Percentiles rank a stretch among this genome's conserved stretches.
phyloP scores from a whole-genome alignment of 805 yeast species.

The Kurtzmaniella cleridarum region DNA sequence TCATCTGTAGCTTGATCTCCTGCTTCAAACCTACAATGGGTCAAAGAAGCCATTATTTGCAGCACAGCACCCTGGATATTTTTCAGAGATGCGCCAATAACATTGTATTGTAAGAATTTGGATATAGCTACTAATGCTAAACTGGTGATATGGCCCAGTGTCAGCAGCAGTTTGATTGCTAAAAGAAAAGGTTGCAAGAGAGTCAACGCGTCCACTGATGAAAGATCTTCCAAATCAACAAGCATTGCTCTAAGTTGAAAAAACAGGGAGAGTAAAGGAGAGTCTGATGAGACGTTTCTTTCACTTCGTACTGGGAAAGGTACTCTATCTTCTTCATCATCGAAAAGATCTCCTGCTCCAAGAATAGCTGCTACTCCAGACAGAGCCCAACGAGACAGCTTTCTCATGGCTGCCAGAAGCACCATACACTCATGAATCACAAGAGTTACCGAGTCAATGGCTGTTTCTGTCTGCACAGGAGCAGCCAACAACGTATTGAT shows the following conservation, averaged over 20 bases:
- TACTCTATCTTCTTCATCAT: constrained; percentile 32
- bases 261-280: constrained; percentile 73
- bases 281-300: constrained; percentile 13
- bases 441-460: constrained; percentile 75
- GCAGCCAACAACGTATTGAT: too few species aligned
- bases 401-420: constrained; percentile 85
- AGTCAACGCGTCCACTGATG: constrained; percentile 63
- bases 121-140: constrained; percentile 72
- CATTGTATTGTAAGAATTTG: constrained; percentile 64
- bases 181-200: constrained; percentile 82
- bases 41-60: constrained; percentile 67
- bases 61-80: constrained; percentile 55
- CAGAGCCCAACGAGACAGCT: constrained; percentile 58
- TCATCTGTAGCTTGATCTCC: constrained; percentile 91
- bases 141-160: constrained; percentile 82
- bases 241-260: constrained; percentile 72
- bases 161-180: constrained; percentile 75
- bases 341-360: constrained; percentile 55
- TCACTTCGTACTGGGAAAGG: not conserved
- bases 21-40: constrained; percentile 95
- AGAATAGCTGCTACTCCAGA: constrained; percentile 81
- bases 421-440: constrained; percentile 85
- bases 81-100: constrained; percentile 51
- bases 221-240: constrained; percentile 45
- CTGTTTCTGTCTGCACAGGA: constrained; percentile 4